Evolutionary conservation across 306 rosid species (phyloP).

Genomic region (Alnus rubra): DNA sequence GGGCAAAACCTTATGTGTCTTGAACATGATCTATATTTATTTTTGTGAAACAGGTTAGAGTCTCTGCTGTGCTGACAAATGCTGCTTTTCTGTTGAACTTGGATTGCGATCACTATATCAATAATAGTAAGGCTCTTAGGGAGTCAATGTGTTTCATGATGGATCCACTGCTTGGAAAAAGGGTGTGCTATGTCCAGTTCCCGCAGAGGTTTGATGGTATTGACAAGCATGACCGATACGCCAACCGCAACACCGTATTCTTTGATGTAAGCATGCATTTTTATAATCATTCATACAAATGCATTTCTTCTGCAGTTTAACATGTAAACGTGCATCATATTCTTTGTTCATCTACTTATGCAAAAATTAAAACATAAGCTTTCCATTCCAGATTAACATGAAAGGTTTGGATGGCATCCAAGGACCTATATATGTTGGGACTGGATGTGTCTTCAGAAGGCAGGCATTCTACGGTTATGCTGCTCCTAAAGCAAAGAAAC

Average conservation of each 20-base stretch:
- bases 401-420: constrained; percentile 82
- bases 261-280: constrained; percentile 46
- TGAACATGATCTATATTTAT: background rate
- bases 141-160: constrained; percentile 89
- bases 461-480: constrained; percentile 70
- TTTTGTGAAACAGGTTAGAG: constrained; percentile 53
- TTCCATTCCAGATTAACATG: constrained; percentile 57
- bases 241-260: constrained; percentile 47
- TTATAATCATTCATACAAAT: background rate
- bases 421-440: constrained; percentile 75
- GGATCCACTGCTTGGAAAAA: constrained; percentile 60
- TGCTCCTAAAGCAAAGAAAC: constrained; percentile 61
- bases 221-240: constrained; percentile 36
- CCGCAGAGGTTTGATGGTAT: constrained; percentile 54
- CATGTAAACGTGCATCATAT: background rate
- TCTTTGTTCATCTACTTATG: background rate
- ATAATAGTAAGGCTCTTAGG: constrained; percentile 63
- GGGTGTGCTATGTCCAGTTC: constrained; percentile 66
- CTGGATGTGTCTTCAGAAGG: constrained; percentile 74
- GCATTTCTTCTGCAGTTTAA: constrained; percentile 9
- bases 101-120: constrained; percentile 62
- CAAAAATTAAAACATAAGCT: background rate
- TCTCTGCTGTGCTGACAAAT: constrained; percentile 65
- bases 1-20: background rate
- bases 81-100: constrained; percentile 70